Base-by-base conservation (phyloP, 306 rosid genomes). In the Cucumis cinereus region DNA sequence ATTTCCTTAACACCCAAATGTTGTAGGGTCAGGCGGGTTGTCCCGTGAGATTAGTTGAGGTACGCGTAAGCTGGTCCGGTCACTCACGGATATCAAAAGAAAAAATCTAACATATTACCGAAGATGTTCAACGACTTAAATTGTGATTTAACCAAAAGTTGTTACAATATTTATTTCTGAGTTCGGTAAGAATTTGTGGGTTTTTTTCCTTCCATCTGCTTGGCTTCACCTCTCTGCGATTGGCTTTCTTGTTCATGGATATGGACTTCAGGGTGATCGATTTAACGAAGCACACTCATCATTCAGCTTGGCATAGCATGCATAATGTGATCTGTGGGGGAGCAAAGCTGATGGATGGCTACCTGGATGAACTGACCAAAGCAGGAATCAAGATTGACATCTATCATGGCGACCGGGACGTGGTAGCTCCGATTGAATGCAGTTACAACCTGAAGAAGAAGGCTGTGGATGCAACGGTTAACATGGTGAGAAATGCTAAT, bases 301-400 rank as follows among this genome's bases (percentile, higher is more conserved):
- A 88, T 71, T 93, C 98, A 11, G 98, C 92, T 79, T 92, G 97
- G 97, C 86, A 82, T 59, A 81, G 91, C 36, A 90, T 92, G 97
- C 97, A 92, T 66, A 92, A 92, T 84, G 96, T 92, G 82, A 70
- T 92, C 62, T 92, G 97, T 81, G 92, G 96, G 8, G 96, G 90
- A 81, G 84, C 89, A 26, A 83, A 84, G 64, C 67, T 73, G 58
- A 62, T 85, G 87, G 93, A 86, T 30, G 35, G 78, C 74, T 87
- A 81, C 84, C 77, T 93, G 59, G 56, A 77, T 68, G 82, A 66
- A 77, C 80, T 89, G 83, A 75, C 61, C 47, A 79, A 68, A 78
- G 85, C 80, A 40, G 82, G 88, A 43, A 87, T 88, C 45, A 82
- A 79, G 79, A 83, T 93, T 8, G 69, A 23, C 82, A 89, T 89